phyloP scores from a whole-genome alignment of 805 yeast species.

The Candida broadrunensis region DNA sequence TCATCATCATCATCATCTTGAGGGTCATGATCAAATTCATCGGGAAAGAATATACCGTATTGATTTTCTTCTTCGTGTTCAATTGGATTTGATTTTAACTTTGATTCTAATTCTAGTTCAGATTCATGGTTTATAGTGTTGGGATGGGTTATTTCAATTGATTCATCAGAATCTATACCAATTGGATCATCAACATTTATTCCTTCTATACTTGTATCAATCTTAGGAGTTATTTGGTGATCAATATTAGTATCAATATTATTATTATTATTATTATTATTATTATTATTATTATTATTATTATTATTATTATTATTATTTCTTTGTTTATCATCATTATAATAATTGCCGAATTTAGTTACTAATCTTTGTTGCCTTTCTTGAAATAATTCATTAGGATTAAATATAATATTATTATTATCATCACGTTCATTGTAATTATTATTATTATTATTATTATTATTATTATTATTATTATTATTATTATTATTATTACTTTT shows the following conservation, averaged over 20 bases:
- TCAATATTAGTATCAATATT: background rate
- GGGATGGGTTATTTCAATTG: background rate
- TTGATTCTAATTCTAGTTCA: background rate
- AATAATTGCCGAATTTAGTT: slow-evolving; percentile 26
- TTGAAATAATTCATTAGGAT: slow-evolving; percentile 34
- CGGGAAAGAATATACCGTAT: slow-evolving; percentile 6
- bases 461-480: background rate
- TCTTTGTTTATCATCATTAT: slow-evolving; percentile 15
- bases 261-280: background rate
- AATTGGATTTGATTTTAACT: background rate
- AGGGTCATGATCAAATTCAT: background rate
- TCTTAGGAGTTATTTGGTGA: background rate
- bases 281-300: background rate
- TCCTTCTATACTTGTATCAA: background rate
- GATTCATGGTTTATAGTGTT: background rate
- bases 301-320: background rate
- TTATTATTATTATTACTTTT: slow-evolving; percentile 7
- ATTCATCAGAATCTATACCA: background rate
- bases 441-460: slow-evolving; percentile 5
- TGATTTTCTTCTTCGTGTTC: background rate
- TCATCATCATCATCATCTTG: slow-evolving; percentile 11
- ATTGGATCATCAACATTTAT: background rate
- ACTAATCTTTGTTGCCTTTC: slow-evolving; percentile 32
- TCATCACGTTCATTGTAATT: background rate
- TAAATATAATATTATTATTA: slow-evolving; percentile 9